Evolutionary conservation across 2,329 filamentous ascomycete species (phyloP), one percentile per base, ranked within the genome.

Genomic region (Penicillium sp.): DNA sequence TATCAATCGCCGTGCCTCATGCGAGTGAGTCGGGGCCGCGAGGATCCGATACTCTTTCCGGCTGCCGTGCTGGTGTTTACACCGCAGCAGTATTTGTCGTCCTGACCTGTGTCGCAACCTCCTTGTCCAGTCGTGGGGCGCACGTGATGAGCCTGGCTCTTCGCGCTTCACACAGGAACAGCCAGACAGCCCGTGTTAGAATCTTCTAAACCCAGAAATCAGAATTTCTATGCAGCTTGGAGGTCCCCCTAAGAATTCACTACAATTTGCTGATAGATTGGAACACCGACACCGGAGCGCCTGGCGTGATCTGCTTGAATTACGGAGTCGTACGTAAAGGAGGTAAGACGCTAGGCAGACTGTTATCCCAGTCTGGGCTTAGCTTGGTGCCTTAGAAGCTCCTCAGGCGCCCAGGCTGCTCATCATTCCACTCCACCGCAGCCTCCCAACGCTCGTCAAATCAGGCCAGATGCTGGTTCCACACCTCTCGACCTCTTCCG

Each of bases 401-500:
- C 60, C 56, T 66, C 66, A 69, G 67, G 68, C 63, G 65, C 65
- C 65, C 67, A 66, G 61, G 68, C 67, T 58, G 66, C 47, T 44
- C 64, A 65, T 62, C 64, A 59, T 51, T 66, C 56, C 57, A 56
- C 52, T 45, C 9, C 19, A n/a, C 30, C 23, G 15, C 38, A 46
- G 45, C 26, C 44, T 30, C 31, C 19, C n/a, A 51, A 23, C 48
- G 35, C 30, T 41, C 21, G 45, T 49, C 58, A 51, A 63, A 55
- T 57, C 56, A 58, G 56, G 53, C 58, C 58, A 38, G 51, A 45
- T 46, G 31, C 46, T 60, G 62, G 62, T 60, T 54, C 52, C 62
- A 52, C 59, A 55, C 45, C 31, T 52, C 38, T 69, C 70, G 70
- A 73, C 70, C 63, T 52, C 65, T 62, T 69, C 67, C 67, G 64